Base-by-base conservation (phyloP, 129 eudicot genomes). In the Tagetes patula region DNA sequence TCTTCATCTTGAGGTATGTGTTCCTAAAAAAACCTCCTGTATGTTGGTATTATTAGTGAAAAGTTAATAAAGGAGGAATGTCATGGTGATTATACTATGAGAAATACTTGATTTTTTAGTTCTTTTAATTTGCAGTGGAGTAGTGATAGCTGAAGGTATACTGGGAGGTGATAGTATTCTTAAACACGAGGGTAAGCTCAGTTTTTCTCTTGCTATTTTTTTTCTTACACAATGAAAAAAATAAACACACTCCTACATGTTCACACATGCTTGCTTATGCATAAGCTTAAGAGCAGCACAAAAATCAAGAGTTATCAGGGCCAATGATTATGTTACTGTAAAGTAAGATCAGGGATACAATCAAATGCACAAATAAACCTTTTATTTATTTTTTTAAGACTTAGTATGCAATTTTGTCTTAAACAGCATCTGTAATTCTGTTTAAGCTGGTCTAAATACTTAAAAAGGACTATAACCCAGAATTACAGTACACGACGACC, bases 61-160 rank as follows among this genome's bases (percentile, higher is more conserved):
- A 42, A 46, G 36, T 62, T 36, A 52, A 13, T 33, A 52, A 8
- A 34, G 67, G 41, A 41, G 37, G 39, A 78, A 31, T 53, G 82
- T 0, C 31, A 60, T 68, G 58, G 67, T 61, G 30, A 61, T 36
- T 61, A 12, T 12, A 36, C 12, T 13, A 1, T n/a, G 69, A 63
- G 47, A 63, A 63, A 63, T 38, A n/a, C 48, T n/a, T 38, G 1
- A 34, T 34, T 60, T 13, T 12, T 50, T 20, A 4, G 5, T 7
- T 63, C 32, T 43, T 76, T 75, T 46, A 38, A 61, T 68, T 71
- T 87, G 83, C 81, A 92, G 97, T 71, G 97, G 97, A 52, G 96
- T 91, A 32, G 96, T 93, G 67, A 93, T 93, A 82, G 98, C 96
- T 59, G 95, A 93, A 89, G 88, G 96, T 70, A 82, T 93, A 73